Evolutionary conservation across 2,329 filamentous ascomycete species (phyloP).

Genomic region (Amphichorda felina): DNA sequence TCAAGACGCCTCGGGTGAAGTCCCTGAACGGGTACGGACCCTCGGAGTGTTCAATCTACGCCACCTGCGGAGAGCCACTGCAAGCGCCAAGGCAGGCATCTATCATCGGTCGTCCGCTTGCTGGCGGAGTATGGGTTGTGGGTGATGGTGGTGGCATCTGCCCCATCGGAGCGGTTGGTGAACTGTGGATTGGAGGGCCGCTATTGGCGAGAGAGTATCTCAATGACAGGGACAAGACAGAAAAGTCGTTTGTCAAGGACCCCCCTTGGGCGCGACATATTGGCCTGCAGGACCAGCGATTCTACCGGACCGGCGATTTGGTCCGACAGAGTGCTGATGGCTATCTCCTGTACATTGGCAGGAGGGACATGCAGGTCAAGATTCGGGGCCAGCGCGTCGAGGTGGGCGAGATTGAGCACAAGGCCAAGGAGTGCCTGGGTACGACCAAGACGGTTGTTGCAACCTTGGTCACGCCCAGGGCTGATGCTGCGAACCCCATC

Average conservation of each 20-base stretch:
- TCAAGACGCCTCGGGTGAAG: not conserved
- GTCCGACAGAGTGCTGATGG: slow-evolving; percentile 28
- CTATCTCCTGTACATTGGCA: slow-evolving; percentile 31
- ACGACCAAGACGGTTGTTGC: too few species aligned
- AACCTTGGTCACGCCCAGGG: too few species aligned
- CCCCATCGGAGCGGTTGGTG: slow-evolving; percentile 12
- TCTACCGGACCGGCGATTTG: slow-evolving; percentile 36
- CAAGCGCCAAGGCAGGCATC: too few species aligned
- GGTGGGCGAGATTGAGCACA: slow-evolving; percentile 14
- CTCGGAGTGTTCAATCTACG: not conserved
- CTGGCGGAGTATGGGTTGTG: too few species aligned
- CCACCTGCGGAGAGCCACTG: not conserved
- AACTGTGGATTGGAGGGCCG: slow-evolving; percentile 15
- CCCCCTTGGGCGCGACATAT: slow-evolving; percentile 6
- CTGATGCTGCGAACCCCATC: too few species aligned
- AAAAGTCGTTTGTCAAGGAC: slow-evolving; percentile 21
- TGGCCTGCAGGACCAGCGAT: slow-evolving; percentile 32
- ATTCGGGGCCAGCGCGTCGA: slow-evolving; percentile 45
- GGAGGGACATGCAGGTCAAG: slow-evolving; percentile 47
- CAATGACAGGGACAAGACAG: slow-evolving; percentile 9
- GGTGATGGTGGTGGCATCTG: slow-evolving; percentile 17
- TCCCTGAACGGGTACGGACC: not conserved
- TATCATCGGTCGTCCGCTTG: too few species aligned
- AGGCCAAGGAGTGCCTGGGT: slow-evolving; percentile 13
- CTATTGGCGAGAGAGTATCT: slow-evolving; percentile 13